Conservation (phyloP, 352 stramenopile species). For the Phytophthora cryptogea region DNA sequence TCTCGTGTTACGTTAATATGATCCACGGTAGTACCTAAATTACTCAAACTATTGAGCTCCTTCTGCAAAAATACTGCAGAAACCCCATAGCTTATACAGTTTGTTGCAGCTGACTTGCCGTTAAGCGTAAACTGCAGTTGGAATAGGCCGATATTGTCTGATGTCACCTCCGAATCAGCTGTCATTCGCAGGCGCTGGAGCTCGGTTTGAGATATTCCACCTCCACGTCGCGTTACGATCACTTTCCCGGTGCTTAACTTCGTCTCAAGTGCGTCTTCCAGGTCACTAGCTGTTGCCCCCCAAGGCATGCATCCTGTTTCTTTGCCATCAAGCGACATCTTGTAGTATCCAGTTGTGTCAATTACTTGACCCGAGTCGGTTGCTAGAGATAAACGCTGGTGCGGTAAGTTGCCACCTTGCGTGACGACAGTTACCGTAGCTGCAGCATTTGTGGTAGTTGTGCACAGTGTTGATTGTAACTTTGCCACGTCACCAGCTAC, state of each 20-base stretch:
- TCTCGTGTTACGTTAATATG: slow-evolving; percentile 72
- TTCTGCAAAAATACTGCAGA: slow-evolving; percentile 62
- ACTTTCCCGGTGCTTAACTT: slow-evolving; percentile 37
- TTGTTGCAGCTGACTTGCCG: slow-evolving; percentile 47
- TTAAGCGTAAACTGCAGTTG: slow-evolving; percentile 66
- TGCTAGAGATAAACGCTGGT: slow-evolving; percentile 81
- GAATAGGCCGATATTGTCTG: slow-evolving; percentile 48
- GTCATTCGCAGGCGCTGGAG: slow-evolving; percentile 74
- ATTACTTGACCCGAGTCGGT: slow-evolving; percentile 79
- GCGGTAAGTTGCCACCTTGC: slow-evolving; percentile 79
- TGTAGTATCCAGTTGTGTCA: slow-evolving; percentile 63
- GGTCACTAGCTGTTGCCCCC: slow-evolving; percentile 50
- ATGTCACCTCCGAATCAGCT: slow-evolving; percentile 64
- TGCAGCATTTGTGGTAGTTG: slow-evolving; percentile 29
- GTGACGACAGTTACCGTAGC: slow-evolving; percentile 50
- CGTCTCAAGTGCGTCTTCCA: slow-evolving; percentile 35
- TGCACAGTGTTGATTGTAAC: slow-evolving; percentile 36
- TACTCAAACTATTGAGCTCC: slow-evolving; percentile 66
- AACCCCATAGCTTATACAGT: slow-evolving; percentile 77
- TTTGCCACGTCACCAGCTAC: slow-evolving; percentile 85
- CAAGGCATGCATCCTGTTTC: slow-evolving; percentile 57
- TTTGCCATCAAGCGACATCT: slow-evolving; percentile 28
- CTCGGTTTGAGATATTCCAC: slow-evolving; percentile 63
- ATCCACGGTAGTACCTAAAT: slow-evolving; percentile 36
- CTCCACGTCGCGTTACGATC: slow-evolving; percentile 61